Percentiles rank a stretch among this genome's conserved stretches.
Conservation (phyloP, 73 alveolate genomes). For the Tetrahymena borealis region DNA sequence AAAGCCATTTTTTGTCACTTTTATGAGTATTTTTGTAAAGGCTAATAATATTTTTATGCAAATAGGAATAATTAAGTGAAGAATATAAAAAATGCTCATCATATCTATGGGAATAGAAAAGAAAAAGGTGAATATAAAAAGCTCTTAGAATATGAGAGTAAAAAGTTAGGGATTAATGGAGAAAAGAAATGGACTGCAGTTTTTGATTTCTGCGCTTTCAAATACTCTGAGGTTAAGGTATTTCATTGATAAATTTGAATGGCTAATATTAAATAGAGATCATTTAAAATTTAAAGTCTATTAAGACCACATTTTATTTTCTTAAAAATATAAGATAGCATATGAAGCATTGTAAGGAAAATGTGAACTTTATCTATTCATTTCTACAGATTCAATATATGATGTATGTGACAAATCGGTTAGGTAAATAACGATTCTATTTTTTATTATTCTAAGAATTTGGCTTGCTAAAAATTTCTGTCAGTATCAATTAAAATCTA, state of each 20-base stretch:
- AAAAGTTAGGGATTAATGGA: conserved; percentile 7
- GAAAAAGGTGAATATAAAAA: conserved; percentile 24
- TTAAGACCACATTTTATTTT: not conserved
- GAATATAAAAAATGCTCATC: conserved; percentile 10
- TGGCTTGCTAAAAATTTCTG: too few relatives aligned
- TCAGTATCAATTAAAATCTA: too few relatives aligned
- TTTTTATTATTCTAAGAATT: too few relatives aligned
- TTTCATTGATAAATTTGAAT: too few relatives aligned
- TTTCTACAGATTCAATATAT: conserved; percentile 42
- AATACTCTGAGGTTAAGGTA: conserved; percentile 10
- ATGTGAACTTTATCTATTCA: conserved; percentile 20
- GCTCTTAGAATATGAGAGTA: conserved; percentile 4
- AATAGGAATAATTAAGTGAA: conserved; percentile 16
- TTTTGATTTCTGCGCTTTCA: conserved; percentile 26
- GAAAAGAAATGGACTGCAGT: conserved; percentile 33
- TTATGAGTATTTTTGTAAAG: too few relatives aligned
- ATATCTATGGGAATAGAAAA: conserved; percentile 41
- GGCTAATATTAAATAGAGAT: too few relatives aligned
- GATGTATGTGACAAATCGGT: conserved; percentile 17
- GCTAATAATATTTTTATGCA: too few relatives aligned
- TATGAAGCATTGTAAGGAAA: not conserved
- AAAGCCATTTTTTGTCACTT: too few relatives aligned
- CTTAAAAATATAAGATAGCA: not conserved
- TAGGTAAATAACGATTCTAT: too few relatives aligned
- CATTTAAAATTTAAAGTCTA: not conserved